These are phyloP conservation scores for Aspergillus sp. DNA, from an alignment of 2,329 filamentous ascomycete species.

Conservation along the genomic window DNA sequence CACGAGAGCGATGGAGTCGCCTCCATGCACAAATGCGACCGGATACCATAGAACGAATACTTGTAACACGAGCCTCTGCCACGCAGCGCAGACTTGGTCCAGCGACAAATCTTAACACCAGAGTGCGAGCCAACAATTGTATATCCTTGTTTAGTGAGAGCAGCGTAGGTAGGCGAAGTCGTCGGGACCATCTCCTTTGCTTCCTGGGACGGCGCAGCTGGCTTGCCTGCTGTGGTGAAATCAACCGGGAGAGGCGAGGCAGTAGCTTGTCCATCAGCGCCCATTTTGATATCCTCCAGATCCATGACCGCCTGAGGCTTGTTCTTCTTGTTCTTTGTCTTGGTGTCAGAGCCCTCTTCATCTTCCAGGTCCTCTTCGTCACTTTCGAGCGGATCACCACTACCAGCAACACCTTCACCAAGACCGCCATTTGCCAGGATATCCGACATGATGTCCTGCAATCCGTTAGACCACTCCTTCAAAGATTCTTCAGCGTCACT, in stretches of 20 bases:
- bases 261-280: constrained; percentile 18
- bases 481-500: constrained; percentile 63
- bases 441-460: constrained; percentile 65
- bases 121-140: constrained; percentile 92
- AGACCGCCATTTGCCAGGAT: constrained; percentile 48
- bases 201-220: constrained; percentile 27
- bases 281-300: constrained; percentile 71
- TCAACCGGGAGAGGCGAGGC: constrained; percentile 67
- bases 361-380: constrained; percentile 68
- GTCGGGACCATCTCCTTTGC: constrained; percentile 93
- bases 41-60: constrained; percentile 94
- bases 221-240: constrained; percentile 60
- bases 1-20: constrained; percentile 92
- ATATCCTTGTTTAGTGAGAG: constrained; percentile 94
- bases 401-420: constrained; percentile 68
- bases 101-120: constrained; percentile 95
- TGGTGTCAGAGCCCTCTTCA: constrained; percentile 50
- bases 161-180: constrained; percentile 78
- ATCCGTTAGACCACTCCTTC: constrained; percentile 71
- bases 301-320: constrained; percentile 59
- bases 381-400: constrained; percentile 78
- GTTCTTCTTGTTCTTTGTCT: constrained; percentile 43
- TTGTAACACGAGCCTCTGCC: constrained; percentile 97
- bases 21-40: constrained; percentile 97
- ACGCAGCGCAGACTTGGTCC: constrained; percentile 94